Conservation (phyloP, 176 grass and related monocot species). For the Oryza glumipatula region DNA sequence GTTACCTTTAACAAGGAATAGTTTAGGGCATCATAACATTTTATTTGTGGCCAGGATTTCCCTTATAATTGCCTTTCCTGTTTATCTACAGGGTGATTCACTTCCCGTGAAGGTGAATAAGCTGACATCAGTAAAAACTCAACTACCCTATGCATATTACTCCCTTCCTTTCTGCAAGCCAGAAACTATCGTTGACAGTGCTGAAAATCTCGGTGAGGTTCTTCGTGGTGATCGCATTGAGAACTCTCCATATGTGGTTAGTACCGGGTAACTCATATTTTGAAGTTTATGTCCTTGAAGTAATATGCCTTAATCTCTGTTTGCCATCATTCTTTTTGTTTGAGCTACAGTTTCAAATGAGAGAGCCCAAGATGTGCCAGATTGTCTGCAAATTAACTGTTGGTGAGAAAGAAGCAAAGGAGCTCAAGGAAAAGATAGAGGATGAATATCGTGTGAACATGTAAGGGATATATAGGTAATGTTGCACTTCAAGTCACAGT, state of each 20-base stretch:
- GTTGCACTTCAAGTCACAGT: neutral
- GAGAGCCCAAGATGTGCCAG: slow-evolving; percentile 65
- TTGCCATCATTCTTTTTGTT: slow-evolving; percentile 6
- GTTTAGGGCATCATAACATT: neutral
- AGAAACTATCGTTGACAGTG: slow-evolving; percentile 45
- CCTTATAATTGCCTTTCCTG: neutral
- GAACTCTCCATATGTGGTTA: slow-evolving; percentile 67
- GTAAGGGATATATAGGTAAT: slow-evolving; percentile 29
- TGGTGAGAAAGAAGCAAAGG: slow-evolving; percentile 58
- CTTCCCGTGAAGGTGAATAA: slow-evolving; percentile 70
- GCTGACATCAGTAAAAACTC: slow-evolving; percentile 64
- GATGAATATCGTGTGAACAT: slow-evolving; percentile 71
- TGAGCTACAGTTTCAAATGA: slow-evolving; percentile 57
- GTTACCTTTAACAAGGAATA: neutral
- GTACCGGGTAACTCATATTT: slow-evolving; percentile 22
- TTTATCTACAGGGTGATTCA: slow-evolving; percentile 41
- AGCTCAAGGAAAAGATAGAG: slow-evolving; percentile 75
- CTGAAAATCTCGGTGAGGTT: slow-evolving; percentile 73
- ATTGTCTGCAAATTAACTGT: slow-evolving; percentile 57
- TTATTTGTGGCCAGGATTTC: neutral
- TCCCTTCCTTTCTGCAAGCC: slow-evolving; percentile 73
- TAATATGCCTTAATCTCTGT: slow-evolving; percentile 2
- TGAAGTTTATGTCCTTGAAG: neutral
- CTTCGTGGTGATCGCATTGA: slow-evolving; percentile 73
- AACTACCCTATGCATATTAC: slow-evolving; percentile 64